Evolutionary conservation across 2,329 filamentous ascomycete species (phyloP).

Genomic region (Sarocladiaceae sp.): DNA sequence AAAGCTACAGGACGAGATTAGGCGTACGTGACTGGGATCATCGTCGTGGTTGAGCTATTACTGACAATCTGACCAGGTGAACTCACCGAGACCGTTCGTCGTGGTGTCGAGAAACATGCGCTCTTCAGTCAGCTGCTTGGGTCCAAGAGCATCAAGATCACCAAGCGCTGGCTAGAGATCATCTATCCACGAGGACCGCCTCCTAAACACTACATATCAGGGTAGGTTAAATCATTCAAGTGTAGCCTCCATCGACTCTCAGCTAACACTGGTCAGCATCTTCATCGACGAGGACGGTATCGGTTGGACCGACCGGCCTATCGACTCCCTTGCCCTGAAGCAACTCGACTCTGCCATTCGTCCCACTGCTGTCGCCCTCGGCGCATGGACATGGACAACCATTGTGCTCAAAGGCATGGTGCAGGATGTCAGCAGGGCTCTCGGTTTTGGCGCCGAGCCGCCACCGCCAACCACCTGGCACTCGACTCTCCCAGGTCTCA

Average conservation of each 20-base stretch:
- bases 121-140: conserved; percentile 33
- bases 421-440: conserved; percentile 33
- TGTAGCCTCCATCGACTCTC: too few relatives aligned
- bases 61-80: conserved; percentile 20
- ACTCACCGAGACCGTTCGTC: conserved; percentile 30
- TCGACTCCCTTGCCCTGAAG: conserved; percentile 41
- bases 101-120: conserved; percentile 34
- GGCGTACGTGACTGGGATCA: conserved; percentile 30
- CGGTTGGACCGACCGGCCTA: conserved; percentile 38
- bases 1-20: conserved; percentile 39
- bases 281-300: conserved; percentile 43
- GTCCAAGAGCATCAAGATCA: conserved; percentile 42
- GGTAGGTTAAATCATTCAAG: conserved; percentile 40
- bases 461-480: conserved; percentile 6
- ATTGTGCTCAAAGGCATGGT: conserved; percentile 40
- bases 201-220: conserved; percentile 51
- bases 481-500: neutral
- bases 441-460: conserved; percentile 33
- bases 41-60: too few relatives aligned
- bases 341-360: conserved; percentile 43
- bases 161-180: conserved; percentile 53
- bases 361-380: conserved; percentile 44
- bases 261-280: conserved; percentile 32
- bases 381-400: conserved; percentile 45
- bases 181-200: conserved; percentile 54